Evolutionary conservation across 139 green algal species (phyloP).

Genomic region (Monoraphidium neglectum): DNA sequence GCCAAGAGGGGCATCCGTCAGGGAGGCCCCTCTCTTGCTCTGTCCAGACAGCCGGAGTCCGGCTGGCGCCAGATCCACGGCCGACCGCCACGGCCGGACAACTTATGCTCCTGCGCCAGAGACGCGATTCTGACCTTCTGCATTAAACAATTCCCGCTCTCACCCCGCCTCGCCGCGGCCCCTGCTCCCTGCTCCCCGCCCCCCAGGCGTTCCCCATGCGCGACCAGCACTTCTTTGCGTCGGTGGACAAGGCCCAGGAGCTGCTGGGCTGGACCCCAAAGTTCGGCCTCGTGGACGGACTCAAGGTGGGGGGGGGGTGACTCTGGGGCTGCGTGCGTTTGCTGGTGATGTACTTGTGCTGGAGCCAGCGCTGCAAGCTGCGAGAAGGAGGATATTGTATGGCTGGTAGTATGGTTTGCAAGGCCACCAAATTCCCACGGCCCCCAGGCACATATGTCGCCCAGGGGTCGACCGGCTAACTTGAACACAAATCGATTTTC

Average conservation of each 20-base stretch:
- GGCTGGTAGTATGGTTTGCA: slow-evolving; percentile 1
- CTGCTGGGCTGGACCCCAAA: slow-evolving; percentile 90
- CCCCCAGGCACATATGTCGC: too few relatives aligned
- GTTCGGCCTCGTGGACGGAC: slow-evolving; percentile 87
- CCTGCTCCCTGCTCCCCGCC: not conserved
- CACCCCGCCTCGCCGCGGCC: not conserved
- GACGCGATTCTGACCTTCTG: too few relatives aligned
- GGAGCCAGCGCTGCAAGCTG: not conserved
- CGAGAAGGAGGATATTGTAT: not conserved
- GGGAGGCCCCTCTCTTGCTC: too few relatives aligned
- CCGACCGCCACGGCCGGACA: too few relatives aligned
- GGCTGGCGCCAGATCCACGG: too few relatives aligned
- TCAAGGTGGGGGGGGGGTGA: slow-evolving; percentile 54
- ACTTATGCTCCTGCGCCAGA: too few relatives aligned
- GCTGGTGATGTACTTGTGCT: not conserved
- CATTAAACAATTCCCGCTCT: too few relatives aligned
- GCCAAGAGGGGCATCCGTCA: too few relatives aligned
- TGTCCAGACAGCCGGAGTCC: too few relatives aligned
- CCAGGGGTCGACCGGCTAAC: too few relatives aligned
- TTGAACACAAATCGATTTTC: too few relatives aligned
- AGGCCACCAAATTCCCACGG: not conserved
- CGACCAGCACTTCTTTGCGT: slow-evolving; percentile 97
- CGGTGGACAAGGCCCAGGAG: slow-evolving; percentile 89
- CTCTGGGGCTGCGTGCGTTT: slow-evolving; percentile 39
- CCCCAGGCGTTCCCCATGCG: slow-evolving; percentile 92